Conservation (phyloP, 2,329 filamentous ascomycete species). For the Pseudocercospora cruenta region DNA sequence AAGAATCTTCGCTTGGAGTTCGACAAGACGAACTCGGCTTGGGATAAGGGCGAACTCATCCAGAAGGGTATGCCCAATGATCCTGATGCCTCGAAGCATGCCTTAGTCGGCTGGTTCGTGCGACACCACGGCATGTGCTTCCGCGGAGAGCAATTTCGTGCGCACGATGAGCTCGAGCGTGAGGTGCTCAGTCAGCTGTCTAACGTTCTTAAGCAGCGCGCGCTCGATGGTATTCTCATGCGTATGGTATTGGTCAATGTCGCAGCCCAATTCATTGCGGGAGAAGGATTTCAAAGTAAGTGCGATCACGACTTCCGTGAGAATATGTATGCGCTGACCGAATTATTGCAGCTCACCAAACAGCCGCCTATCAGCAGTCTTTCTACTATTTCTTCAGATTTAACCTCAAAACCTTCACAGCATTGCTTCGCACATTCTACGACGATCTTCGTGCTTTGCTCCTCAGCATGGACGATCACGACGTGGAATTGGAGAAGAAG, state of each 20-base stretch:
- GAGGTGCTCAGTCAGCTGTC: slow-evolving; percentile 81
- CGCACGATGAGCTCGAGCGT: slow-evolving; percentile 79
- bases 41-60: slow-evolving; percentile 59
- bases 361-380: slow-evolving; percentile 39
- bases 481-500: slow-evolving; percentile 42
- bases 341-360: slow-evolving; percentile 10
- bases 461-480: slow-evolving; percentile 54
- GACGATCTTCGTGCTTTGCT: slow-evolving; percentile 62
- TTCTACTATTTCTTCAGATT: slow-evolving; percentile 71
- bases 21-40: slow-evolving; percentile 62
- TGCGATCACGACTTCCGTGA: slow-evolving; percentile 3
- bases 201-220: slow-evolving; percentile 70
- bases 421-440: slow-evolving; percentile 70
- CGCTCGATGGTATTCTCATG: slow-evolving; percentile 66
- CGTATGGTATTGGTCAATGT: slow-evolving; percentile 87
- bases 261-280: slow-evolving; percentile 75
- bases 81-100: slow-evolving; percentile 61
- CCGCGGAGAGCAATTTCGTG: slow-evolving; percentile 72
- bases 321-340: neutral
- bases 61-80: slow-evolving; percentile 44
- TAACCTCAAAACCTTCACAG: slow-evolving; percentile 76
- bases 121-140: slow-evolving; percentile 84
- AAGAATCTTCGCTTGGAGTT: slow-evolving; percentile 82
- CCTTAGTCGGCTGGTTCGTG: slow-evolving; percentile 79
- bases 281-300: slow-evolving; percentile 62